phyloP scores from a whole-genome alignment of 1,284 basidiomycete species.

The Megacollybia platyphylla region DNA sequence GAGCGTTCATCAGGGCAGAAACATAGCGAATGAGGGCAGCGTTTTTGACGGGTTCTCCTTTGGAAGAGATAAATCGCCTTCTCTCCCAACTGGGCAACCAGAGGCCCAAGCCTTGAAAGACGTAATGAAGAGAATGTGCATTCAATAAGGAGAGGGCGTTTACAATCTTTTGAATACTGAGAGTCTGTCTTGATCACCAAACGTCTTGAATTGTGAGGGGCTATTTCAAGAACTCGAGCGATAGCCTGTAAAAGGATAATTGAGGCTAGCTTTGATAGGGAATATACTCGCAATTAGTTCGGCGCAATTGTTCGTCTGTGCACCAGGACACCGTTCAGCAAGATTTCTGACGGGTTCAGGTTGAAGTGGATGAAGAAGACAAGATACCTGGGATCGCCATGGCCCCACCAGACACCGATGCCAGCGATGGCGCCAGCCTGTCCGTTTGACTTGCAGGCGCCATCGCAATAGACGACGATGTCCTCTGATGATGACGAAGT shows the following conservation, averaged over 20 bases:
- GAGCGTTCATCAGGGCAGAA: slow-evolving; percentile 36
- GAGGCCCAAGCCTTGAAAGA: slow-evolving; percentile 35
- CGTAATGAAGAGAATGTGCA: not conserved
- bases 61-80: slow-evolving; percentile 34
- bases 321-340: slow-evolving; percentile 67
- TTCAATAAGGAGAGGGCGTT: slow-evolving; percentile 6
- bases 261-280: not conserved
- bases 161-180: slow-evolving; percentile 62
- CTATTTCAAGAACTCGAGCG: slow-evolving; percentile 55
- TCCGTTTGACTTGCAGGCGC: slow-evolving; percentile 72
- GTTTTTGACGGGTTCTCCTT: slow-evolving; percentile 53
- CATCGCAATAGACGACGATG: slow-evolving; percentile 63
- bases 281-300: slow-evolving; percentile 57
- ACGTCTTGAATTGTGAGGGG: slow-evolving; percentile 36
- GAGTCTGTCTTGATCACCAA: slow-evolving; percentile 70
- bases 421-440: slow-evolving; percentile 45
- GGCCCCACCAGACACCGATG: slow-evolving; percentile 70
- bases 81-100: slow-evolving; percentile 57
- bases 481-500: slow-evolving; percentile 4
- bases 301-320: slow-evolving; percentile 81
- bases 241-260: slow-evolving; percentile 45
- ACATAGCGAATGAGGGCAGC: slow-evolving; percentile 50
- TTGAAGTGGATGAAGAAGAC: not conserved
- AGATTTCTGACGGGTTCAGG: slow-evolving; percentile 40
- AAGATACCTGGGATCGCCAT: slow-evolving; percentile 40